These are phyloP conservation scores for Allantophomopsis cytisporea DNA, from an alignment of 2,329 filamentous ascomycete species.

Conservation along the genomic window DNA sequence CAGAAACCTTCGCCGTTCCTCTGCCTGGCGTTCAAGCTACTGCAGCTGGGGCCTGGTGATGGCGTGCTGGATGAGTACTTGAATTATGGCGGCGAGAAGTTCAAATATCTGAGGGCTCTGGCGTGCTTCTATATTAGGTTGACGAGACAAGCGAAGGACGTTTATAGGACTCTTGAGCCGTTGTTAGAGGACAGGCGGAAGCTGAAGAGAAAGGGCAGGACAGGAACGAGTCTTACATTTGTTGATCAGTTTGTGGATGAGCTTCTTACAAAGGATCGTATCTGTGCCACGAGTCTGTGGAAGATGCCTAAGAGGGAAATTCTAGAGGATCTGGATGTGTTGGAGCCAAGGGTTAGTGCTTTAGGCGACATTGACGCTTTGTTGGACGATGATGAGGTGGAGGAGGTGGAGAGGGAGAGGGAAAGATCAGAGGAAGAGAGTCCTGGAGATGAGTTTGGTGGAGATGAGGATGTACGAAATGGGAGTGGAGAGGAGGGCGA, in stretches of 20 bases:
- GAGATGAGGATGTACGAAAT: conserved; percentile 2
- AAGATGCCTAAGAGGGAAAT: conserved; percentile 75
- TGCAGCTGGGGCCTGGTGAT: conserved; percentile 73
- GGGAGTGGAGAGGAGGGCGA: conserved; percentile 4
- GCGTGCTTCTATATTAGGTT: conserved; percentile 89
- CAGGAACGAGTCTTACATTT: conserved; percentile 62
- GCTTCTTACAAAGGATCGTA: conserved; percentile 72
- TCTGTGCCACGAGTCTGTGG: conserved; percentile 85
- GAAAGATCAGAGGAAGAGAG: conserved; percentile 7
- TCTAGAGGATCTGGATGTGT: conserved; percentile 75
- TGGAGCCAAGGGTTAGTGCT: conserved; percentile 77
- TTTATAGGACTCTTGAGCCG: conserved; percentile 71
- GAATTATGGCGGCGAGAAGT: conserved; percentile 57
- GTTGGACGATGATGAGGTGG: conserved; percentile 29
- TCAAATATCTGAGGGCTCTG: conserved; percentile 80
- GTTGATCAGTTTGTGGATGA: conserved; percentile 94
- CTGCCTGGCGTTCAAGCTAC: conserved; percentile 86
- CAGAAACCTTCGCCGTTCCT: conserved; percentile 89
- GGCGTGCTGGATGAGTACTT: conserved; percentile 73
- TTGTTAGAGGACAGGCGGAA: conserved; percentile 74
- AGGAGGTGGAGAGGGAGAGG: conserved; percentile 17
- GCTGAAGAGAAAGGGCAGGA: conserved; percentile 61
- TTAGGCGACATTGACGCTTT: conserved; percentile 67
- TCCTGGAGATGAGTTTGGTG: conserved; percentile 3
- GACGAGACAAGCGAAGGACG: conserved; percentile 68